Percentiles rank a stretch among this genome's conserved stretches.
Conservation (phyloP, 108 stramenopile genomes). For the Cyclostephanos invisitatus region DNA sequence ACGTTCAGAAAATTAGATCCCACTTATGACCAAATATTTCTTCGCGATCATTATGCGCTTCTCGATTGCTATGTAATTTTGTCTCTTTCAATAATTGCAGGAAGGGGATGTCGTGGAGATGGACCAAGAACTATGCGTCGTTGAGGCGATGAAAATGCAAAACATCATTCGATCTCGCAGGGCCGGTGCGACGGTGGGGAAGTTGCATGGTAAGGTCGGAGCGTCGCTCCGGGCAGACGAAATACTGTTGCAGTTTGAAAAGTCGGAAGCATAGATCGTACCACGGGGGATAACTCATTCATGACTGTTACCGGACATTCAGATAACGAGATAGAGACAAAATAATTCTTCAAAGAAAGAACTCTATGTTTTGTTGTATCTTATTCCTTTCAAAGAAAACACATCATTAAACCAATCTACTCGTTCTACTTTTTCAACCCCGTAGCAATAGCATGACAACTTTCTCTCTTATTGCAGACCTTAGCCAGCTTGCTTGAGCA, state of each 20-base stretch:
- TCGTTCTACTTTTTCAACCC: too few species aligned
- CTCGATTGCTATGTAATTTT: not conserved
- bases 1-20: not conserved
- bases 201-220: slow-evolving; percentile 67
- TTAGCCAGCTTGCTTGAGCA: too few species aligned
- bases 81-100: slow-evolving; percentile 19
- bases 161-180: slow-evolving; percentile 90
- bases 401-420: too few species aligned
- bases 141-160: slow-evolving; percentile 99
- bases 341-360: too few species aligned
- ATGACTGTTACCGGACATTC: too few species aligned
- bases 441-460: too few species aligned
- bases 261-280: not conserved
- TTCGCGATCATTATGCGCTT: not conserved
- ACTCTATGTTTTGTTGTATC: too few species aligned
- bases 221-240: slow-evolving; percentile 77
- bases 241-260: slow-evolving; percentile 75
- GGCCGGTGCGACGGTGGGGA: slow-evolving; percentile 63
- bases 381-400: too few species aligned
- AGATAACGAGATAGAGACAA: not conserved
- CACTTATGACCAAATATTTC: not conserved
- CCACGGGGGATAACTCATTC: too few species aligned
- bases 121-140: slow-evolving; percentile 92
- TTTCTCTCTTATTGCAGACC: too few species aligned
- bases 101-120: slow-evolving; percentile 90